Conservation (phyloP, 2,329 filamentous ascomycete genomes). For the Biscogniauxia sp. region DNA sequence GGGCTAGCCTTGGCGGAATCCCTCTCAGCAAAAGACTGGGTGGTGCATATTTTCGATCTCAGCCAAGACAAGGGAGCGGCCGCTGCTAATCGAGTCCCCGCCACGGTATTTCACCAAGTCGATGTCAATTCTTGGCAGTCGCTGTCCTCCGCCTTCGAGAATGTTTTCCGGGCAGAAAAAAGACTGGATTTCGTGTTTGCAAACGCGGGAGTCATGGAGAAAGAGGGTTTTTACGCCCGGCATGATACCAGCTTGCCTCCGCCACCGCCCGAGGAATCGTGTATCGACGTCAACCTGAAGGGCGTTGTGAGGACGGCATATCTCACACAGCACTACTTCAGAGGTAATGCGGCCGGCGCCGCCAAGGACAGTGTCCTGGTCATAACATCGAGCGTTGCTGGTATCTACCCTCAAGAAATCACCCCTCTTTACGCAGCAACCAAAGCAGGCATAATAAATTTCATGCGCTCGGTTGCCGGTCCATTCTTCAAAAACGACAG, state of each 20-base stretch:
- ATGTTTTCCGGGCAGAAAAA: constrained; percentile 14
- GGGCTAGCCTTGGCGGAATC: constrained; percentile 24
- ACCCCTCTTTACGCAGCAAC: constrained; percentile 33
- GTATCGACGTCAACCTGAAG: constrained; percentile 35
- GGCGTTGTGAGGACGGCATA: constrained; percentile 37
- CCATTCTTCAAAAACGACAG: constrained; percentile 24
- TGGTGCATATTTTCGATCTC: constrained; percentile 22
- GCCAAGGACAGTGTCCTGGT: constrained; percentile 24
- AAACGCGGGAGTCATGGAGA: constrained; percentile 25
- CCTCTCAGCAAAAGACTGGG: constrained; percentile 21
- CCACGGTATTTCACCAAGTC: constrained; percentile 12
- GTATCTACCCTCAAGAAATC: constrained; percentile 29
- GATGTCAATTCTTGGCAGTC: constrained; percentile 20
- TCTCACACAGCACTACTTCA: constrained; percentile 42
- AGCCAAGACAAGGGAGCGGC: constrained; percentile 5
- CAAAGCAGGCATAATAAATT: constrained; percentile 34
- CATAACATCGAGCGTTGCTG: constrained; percentile 32
- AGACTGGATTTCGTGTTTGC: constrained; percentile 26
- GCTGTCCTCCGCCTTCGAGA: constrained; percentile 19
- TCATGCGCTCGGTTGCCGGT: constrained; percentile 33
- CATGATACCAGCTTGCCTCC: constrained; percentile 16
- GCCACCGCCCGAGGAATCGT: constrained; percentile 27
- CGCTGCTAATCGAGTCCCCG: background rate
- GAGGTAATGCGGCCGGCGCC: constrained; percentile 21
- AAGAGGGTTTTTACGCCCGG: constrained; percentile 21